Evolutionary conservation across 495 filamentous ascomycete species (phyloP).

Genomic region (Podospora sp.): DNA sequence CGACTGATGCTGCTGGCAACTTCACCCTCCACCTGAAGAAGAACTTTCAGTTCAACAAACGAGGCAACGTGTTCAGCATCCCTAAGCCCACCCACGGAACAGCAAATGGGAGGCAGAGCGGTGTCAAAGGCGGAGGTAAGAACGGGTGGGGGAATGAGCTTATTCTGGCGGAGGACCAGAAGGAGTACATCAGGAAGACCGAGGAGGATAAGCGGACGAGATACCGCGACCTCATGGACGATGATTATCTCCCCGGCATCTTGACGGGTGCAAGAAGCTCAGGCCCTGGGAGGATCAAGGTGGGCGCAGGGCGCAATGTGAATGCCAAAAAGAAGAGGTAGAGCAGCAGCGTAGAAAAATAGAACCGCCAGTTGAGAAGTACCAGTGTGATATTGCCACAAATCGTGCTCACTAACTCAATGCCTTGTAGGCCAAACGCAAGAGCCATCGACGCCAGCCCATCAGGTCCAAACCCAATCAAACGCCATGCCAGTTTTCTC

Average conservation of each 20-base stretch:
- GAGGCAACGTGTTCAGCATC: constrained; percentile 85
- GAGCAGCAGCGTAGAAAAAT: constrained; percentile 2
- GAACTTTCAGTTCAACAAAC: constrained; percentile 94
- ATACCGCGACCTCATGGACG: constrained; percentile 88
- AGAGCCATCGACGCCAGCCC: not conserved
- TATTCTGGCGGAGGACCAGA: constrained; percentile 92
- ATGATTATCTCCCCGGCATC: constrained; percentile 87
- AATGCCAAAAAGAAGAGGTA: constrained; percentile 71
- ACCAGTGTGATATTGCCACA: not conserved
- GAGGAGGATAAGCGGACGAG: constrained; percentile 64
- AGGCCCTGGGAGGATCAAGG: constrained; percentile 65
- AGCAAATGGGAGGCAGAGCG: constrained; percentile 69
- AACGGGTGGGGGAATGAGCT: constrained; percentile 78
- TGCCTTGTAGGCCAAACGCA: not conserved
- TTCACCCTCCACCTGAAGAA: constrained; percentile 89
- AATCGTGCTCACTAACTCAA: not conserved
- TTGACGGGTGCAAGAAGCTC: constrained; percentile 74
- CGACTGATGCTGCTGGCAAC: constrained; percentile 74
- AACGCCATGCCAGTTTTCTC: constrained; percentile 3
- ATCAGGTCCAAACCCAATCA: constrained; percentile 14
- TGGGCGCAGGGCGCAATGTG: constrained; percentile 84
- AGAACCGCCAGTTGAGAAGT: not conserved
- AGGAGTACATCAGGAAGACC: constrained; percentile 76
- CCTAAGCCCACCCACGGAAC: constrained; percentile 86
- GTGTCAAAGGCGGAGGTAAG: constrained; percentile 74